Evolutionary conservation across 257 asterid species (phyloP), one percentile per base, ranked within the genome.

Genomic region (Lithospermum erythrorhizon): DNA sequence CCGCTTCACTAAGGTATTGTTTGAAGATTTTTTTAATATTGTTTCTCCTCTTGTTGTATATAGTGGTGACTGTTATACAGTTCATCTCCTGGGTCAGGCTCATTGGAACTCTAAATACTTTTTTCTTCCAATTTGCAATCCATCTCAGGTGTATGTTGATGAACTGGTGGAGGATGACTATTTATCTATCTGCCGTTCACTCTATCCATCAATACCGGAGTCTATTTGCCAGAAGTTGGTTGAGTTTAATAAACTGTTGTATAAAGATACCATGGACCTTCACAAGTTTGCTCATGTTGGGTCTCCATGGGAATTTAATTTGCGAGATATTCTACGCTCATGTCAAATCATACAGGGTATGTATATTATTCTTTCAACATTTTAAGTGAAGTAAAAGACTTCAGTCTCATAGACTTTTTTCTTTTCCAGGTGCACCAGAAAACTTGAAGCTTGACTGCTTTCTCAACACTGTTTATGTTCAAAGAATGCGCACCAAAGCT

Each of bases 301-400:
- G 74, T 88, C 95, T 71, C 98, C 98, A 22, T 91, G 98, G 98
- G 98, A 91, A 81, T 91, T 91, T 76, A 91, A 91, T 74, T 85
- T 91, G 61, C 94, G 98, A 9, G 98, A 91, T 68, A 94, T 91
- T 73, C 74, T 78, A 35, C 98, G 98, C 54, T 91, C 98, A 41
- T 91, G 98, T 61, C 83, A 91, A 76, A 81, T 91, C 72, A 91
- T 91, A 54, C 72, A 79, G 75, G 95, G 96, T 90, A 24, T 23
- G 30, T 63, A 21, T 53, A 21, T 53, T 55, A 11, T 22, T 76
- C 35, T 37, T 47, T 35, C 9, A 32, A 9, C 16, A 16, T 47
- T 21, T n/a, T 51, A 21, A 19, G 10, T 58, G 49, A 3, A 41
- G 16, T 41, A 41, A 14, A 41, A 41, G 49, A 41, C 17, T 11